A percentile compares a stretch with the other conserved stretches of the same genome.
phyloP scores from a whole-genome alignment of 2,329 filamentous ascomycete species.

The Calonectria pseudoturangicola region DNA sequence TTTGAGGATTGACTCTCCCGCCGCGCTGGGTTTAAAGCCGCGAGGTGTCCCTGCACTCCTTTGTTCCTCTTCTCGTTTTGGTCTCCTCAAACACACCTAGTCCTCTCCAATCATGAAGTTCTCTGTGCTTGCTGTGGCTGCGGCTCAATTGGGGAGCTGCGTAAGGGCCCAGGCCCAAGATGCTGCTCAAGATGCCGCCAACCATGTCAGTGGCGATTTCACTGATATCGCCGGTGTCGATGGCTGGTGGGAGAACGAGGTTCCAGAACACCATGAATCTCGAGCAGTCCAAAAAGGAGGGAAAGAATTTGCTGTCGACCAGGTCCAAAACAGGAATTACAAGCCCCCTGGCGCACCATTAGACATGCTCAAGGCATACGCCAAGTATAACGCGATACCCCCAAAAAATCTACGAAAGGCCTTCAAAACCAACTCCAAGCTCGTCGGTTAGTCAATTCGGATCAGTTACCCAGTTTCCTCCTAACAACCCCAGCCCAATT shows the following conservation, averaged over 20 bases:
- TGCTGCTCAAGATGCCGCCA: not conserved
- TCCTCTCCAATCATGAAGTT: conserved; percentile 39
- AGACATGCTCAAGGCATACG: conserved; percentile 57
- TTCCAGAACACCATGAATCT: conserved; percentile 25
- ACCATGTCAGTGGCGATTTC: not conserved
- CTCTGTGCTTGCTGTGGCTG: conserved; percentile 11
- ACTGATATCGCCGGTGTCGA: conserved; percentile 4
- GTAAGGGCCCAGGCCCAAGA: conserved; percentile 11
- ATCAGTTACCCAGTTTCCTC: not conserved
- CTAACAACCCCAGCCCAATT: conserved; percentile 15
- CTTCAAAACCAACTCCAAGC: conserved; percentile 43
- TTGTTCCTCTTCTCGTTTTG: not conserved
- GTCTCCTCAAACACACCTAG: not conserved
- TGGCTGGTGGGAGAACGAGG: conserved; percentile 37
- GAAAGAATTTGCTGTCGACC: conserved; percentile 55
- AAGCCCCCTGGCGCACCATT: conserved; percentile 57
- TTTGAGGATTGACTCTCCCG: not conserved
- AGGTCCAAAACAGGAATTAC: conserved; percentile 60
- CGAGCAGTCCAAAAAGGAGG: conserved; percentile 36
- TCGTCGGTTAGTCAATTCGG: conserved; percentile 51
- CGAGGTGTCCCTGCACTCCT: not conserved
- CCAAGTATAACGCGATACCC: conserved; percentile 61
- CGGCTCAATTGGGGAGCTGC: conserved; percentile 24
- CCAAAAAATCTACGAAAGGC: conserved; percentile 54
- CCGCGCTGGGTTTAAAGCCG: conserved; percentile 8